Evolutionary conservation across 2,329 filamentous ascomycete species (phyloP).

Genomic region (Ophiosphaerella narmari): DNA sequence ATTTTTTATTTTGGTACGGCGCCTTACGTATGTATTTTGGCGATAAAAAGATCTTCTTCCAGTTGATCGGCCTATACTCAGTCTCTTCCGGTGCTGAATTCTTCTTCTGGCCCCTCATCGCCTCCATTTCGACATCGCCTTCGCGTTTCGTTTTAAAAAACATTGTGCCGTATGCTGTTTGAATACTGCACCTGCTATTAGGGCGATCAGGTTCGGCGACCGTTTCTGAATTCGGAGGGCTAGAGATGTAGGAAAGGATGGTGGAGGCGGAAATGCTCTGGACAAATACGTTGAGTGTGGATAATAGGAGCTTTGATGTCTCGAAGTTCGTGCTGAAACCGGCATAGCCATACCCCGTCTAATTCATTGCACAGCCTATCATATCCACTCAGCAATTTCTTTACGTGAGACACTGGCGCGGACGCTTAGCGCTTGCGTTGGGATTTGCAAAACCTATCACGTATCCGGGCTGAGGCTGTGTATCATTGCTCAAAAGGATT

Average conservation of each 20-base stretch:
- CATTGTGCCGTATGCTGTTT: neutral
- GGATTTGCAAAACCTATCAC: constrained; percentile 22
- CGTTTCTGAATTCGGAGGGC: neutral
- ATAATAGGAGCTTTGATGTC: constrained; percentile 24
- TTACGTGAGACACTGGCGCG: constrained; percentile 36
- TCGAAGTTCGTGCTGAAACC: constrained; percentile 28
- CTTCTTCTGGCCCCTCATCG: constrained; percentile 23
- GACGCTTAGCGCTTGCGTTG: constrained; percentile 18
- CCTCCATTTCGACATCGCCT: constrained; percentile 38
- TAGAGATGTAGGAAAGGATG: constrained; percentile 1
- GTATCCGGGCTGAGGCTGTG: constrained; percentile 10
- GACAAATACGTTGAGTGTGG: constrained; percentile 8
- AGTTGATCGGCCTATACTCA: constrained; percentile 39
- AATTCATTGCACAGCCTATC: constrained; percentile 23
- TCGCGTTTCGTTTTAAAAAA: constrained; percentile 32
- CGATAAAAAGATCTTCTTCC: constrained; percentile 40
- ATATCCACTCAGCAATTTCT: constrained; percentile 12
- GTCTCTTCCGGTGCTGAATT: constrained; percentile 34
- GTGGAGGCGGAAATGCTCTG: constrained; percentile 3
- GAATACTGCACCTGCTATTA: neutral
- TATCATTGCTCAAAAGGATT: neutral
- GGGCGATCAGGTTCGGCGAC: neutral
- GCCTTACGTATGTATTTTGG: constrained; percentile 44
- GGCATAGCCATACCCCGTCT: constrained; percentile 27
- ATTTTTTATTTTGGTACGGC: neutral